A percentile compares a stretch with the other conserved stretches of the same genome.
These are phyloP conservation scores for Acer saccharum DNA, from an alignment of 345 rosid species.

Conservation along the genomic window DNA sequence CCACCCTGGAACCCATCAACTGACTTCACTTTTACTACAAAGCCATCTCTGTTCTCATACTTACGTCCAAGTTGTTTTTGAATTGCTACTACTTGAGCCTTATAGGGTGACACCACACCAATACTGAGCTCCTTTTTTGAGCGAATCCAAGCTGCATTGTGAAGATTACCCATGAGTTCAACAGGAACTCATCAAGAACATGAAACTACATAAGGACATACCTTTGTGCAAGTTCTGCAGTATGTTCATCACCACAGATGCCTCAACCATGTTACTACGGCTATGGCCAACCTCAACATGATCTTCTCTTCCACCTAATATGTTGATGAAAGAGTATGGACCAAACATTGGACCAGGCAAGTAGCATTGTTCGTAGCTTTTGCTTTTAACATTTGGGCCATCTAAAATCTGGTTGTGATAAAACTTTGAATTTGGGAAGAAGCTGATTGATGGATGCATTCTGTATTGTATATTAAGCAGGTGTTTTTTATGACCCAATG, in stretches of 20 bases:
- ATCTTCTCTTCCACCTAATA: conserved; percentile 40
- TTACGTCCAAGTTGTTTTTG: not conserved
- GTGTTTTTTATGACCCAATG: conserved; percentile 45
- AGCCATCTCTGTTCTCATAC: not conserved
- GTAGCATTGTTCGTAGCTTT: conserved; percentile 29
- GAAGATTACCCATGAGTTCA: not conserved
- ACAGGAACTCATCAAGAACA: not conserved
- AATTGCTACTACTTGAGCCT: not conserved
- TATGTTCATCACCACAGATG: conserved; percentile 32
- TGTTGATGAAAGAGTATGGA: conserved; percentile 49
- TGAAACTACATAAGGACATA: not conserved
- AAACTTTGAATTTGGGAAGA: conserved; percentile 53
- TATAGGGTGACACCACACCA: not conserved
- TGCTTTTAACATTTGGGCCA: conserved; percentile 40
- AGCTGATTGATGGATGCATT: conserved; percentile 78
- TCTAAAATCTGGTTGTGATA: conserved; percentile 47
- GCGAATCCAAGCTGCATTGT: conserved; percentile 5
- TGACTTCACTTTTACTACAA: not conserved
- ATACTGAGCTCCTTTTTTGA: not conserved
- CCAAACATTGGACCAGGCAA: conserved; percentile 48
- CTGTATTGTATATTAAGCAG: conserved; percentile 60
- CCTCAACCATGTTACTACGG: conserved; percentile 45
- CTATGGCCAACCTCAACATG: conserved; percentile 22
- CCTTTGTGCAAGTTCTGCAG: conserved; percentile 37
- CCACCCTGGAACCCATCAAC: conserved; percentile 8